Evolutionary conservation across 1,284 basidiomycete genomes (phyloP).

Genomic region (Schizophyllum commune): DNA sequence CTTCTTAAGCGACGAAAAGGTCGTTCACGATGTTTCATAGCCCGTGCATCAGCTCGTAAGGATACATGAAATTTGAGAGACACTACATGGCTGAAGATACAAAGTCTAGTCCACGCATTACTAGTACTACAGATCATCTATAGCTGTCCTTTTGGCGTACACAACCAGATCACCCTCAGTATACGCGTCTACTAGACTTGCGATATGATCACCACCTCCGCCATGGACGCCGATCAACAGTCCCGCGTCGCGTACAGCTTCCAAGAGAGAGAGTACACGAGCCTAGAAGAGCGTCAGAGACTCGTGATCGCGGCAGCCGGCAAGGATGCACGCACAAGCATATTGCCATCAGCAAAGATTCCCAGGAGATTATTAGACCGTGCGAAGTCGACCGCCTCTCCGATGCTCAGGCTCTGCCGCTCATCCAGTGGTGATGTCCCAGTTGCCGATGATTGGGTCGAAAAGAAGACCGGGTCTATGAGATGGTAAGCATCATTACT

Average conservation of each 20-base stretch:
- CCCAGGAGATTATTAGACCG: conserved; percentile 92
- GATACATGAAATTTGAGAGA: not conserved
- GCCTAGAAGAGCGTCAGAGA: conserved; percentile 27
- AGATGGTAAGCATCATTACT: no score
- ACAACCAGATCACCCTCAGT: conserved; percentile 53
- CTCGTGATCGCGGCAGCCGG: not conserved
- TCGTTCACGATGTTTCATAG: no score
- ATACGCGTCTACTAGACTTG: conserved; percentile 51
- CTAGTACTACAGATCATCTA: not conserved
- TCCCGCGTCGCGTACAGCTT: conserved; percentile 84
- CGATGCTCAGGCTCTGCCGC: conserved; percentile 62
- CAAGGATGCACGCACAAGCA: conserved; percentile 50
- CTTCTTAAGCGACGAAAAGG: no score
- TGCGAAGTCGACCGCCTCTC: conserved; percentile 91
- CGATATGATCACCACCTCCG: not conserved
- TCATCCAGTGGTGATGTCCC: conserved; percentile 38
- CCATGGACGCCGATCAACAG: conserved; percentile 64
- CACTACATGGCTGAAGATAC: not conserved
- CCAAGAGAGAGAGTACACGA: conserved; percentile 77
- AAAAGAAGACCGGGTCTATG: conserved; percentile 92
- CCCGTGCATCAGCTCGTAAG: not conserved
- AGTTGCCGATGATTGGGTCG: conserved; percentile 51
- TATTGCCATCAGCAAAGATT: conserved; percentile 83
- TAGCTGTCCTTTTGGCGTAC: conserved; percentile 39
- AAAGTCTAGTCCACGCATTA: not conserved